Evolutionary conservation across 2,329 filamentous ascomycete genomes (phyloP), one percentile per base, ranked within the genome.

Genomic region (Mariannaea elegans): DNA sequence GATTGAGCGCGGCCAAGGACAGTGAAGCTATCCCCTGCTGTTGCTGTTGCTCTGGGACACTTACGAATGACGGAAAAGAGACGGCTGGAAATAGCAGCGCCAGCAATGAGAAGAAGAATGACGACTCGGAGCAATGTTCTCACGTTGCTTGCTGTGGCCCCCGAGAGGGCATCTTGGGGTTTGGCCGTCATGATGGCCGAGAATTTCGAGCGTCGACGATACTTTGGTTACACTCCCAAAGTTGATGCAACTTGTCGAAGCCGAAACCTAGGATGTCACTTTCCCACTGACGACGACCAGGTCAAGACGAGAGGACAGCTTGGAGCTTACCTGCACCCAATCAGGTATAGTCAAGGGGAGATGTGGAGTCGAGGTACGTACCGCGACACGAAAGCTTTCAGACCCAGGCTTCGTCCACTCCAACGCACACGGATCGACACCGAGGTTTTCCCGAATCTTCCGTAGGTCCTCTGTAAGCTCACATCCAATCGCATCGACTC

Each of bases 41-140:
- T 16, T 18, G 59, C 59, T 39, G 44, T 32, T 60, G 32, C 55
- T 46, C n/a, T 56, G 59, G 48, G 54, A 57, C 61, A 86, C 91
- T 76, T 87, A 94, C 95, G 91, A 80, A 99, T 98, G 68, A 99
- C 95, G 73, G 93, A 97, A 85, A 99, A 99, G 69, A 99, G 84
- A 79, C 95, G 92, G 79, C 94, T 97, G 68, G 94, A 88, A 74
- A 98, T 87, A 68, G 94, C 93, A 64, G 95, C 94, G 59, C 87
- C 93, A 66, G 95, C 95, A 78, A 99, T 97, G 74, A 94, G 87
- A 73, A 84, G 85, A 71, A 99, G 88, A 80, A 99, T 99, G 73
- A 96, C 85, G 70, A 97, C 88, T 75, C 94, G 89, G 66, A 99
- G 83, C 72, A 98, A 80, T 66, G 92, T 90, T 77, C 94, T 89